phyloP scores from a whole-genome alignment of 2,329 filamentous ascomycete species.

The Phoma herbarum region DNA sequence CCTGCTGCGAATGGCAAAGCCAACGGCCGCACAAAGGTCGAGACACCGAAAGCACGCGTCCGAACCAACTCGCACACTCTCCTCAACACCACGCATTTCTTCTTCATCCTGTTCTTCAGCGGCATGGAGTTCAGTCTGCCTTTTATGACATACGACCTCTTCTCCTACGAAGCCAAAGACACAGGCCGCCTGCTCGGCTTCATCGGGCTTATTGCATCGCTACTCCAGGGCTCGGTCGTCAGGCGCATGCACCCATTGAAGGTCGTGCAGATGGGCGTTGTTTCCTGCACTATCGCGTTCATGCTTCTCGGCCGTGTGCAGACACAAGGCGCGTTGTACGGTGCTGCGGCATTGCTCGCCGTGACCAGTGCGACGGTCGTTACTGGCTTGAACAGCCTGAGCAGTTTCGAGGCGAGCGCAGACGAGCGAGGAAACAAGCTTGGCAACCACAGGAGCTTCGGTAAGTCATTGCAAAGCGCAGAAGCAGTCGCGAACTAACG shows the following conservation, averaged over 20 bases:
- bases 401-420: conserved; percentile 84
- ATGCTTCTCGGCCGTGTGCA: conserved; percentile 76
- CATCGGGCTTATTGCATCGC: conserved; percentile 86
- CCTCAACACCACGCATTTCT: conserved; percentile 85
- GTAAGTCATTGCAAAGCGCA: conserved; percentile 36
- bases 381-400: conserved; percentile 88
- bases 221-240: conserved; percentile 94
- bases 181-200: conserved; percentile 89
- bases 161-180: conserved; percentile 78
- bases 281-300: conserved; percentile 81
- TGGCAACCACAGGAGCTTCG: conserved; percentile 77
- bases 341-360: conserved; percentile 82
- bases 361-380: conserved; percentile 95
- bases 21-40: conserved; percentile 31
- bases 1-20: conserved; percentile 31
- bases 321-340: conserved; percentile 76
- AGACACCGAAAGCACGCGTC: conserved; percentile 30
- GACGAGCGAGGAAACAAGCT: conserved; percentile 86
- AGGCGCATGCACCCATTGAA: conserved; percentile 82
- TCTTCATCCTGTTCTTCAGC: conserved; percentile 95
- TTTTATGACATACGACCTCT: conserved; percentile 97
- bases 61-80: conserved; percentile 84
- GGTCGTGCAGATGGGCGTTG: conserved; percentile 80
- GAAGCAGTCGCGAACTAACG: conserved; percentile 22
- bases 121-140: conserved; percentile 98